A percentile compares a stretch with the other conserved stretches of the same genome.
Evolutionary conservation across 1,284 basidiomycete genomes (phyloP).

Genomic region (Fomes fomentarius): DNA sequence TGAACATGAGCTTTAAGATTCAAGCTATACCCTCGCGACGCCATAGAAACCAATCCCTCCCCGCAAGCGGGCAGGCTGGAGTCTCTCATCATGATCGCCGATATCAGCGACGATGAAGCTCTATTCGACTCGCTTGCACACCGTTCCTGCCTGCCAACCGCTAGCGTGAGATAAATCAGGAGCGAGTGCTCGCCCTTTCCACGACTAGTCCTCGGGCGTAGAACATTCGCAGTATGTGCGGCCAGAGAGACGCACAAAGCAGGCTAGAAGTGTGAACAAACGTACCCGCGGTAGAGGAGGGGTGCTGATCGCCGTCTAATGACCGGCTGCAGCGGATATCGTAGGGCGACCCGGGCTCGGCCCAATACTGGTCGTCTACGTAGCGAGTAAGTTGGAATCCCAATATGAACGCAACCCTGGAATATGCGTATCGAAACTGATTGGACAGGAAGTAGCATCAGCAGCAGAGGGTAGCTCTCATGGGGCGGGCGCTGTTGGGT

Average conservation of each 20-base stretch:
- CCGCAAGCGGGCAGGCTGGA: too few relatives aligned
- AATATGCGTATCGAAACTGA: not conserved
- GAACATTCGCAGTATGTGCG: not conserved
- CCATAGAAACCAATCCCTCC: too few relatives aligned
- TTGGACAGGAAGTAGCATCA: conserved; percentile 7
- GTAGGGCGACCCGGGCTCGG: not conserved
- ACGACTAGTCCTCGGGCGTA: not conserved
- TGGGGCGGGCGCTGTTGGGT: conserved; percentile 9
- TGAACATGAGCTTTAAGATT: too few relatives aligned
- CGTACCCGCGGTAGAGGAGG: not conserved
- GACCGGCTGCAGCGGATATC: not conserved
- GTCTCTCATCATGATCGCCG: conserved; percentile 4
- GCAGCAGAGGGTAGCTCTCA: conserved; percentile 10
- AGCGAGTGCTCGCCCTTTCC: not conserved
- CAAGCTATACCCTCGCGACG: too few relatives aligned
- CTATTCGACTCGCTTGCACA: conserved; percentile 5
- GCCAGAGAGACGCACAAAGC: not conserved
- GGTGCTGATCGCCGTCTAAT: not conserved
- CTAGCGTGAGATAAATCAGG: conserved; percentile 15
- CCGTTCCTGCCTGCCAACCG: conserved; percentile 8
- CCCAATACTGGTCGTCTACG: not conserved
- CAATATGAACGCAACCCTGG: not conserved
- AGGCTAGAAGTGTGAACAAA: not conserved
- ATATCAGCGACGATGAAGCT: conserved; percentile 5
- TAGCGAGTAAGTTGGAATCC: not conserved